Evolutionary conservation across 305 asterid species (phyloP), one percentile per base, ranked within the genome.

Genomic region (Solanum hybrid): DNA sequence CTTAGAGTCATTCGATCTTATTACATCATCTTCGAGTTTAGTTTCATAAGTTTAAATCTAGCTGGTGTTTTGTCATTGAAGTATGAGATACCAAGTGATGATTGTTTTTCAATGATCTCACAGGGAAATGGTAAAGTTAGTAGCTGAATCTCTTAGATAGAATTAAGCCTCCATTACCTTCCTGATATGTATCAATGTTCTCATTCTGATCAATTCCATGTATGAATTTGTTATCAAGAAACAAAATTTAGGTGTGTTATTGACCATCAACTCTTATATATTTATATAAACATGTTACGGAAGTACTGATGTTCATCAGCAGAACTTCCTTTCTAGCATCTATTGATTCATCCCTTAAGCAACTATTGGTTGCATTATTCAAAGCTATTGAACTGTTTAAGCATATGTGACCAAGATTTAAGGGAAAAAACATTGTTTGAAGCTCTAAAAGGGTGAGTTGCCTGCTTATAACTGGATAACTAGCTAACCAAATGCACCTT

Each of bases 1-100:
- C 87, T 91, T 73, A 90, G 88, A 90, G 88, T 40, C 10, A 36
- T n/a, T 78, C 10, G 19, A 78, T 36, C 6, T 78, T 5, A 78
- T 35, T 35, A 78, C 17, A 36, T 11, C 38, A 35, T n/a, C 51
- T 35, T 78, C 3, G 17, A 77, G 27, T 77, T 77, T 35, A 22
- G 51, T 78, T 78, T 22, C 45, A 5, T 78, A 5, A 78, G 85
- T 35, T 78, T 2, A 77, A 32, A 78, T 36, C 56, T 78, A 78
- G 85, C 56, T 27, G 13, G 9, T 40, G 66, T 81, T 40, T 81
- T 82, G 27, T 15, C 72, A 27, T 27, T 81, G 71, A 10, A 82
- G 87, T 29, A 1, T 82, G 87, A 45, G 36, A 82, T 27, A 24
- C 88, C 91, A 71, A 89, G 90, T 86, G 71, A 26, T 35, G 40